A percentile compares a stretch with the other conserved stretches of the same genome.
phyloP scores from a whole-genome alignment of 768 basidiomycete genomes.

The Sporobolomyces pararoseus region DNA sequence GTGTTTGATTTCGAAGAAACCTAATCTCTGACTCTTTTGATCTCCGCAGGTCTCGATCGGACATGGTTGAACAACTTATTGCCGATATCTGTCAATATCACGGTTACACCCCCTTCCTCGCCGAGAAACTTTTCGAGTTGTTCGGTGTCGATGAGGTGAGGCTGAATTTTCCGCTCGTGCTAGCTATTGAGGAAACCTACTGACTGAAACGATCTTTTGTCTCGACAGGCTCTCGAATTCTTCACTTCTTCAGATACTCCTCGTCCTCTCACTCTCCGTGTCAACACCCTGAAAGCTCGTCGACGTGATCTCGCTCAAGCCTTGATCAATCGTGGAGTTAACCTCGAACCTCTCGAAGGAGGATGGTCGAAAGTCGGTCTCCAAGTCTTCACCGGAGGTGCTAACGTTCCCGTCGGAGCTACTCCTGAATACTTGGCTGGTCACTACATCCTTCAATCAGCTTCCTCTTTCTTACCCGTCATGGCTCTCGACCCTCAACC shows the following conservation, averaged over 20 bases:
- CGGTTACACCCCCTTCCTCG: slow-evolving; percentile 92
- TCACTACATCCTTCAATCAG: slow-evolving; percentile 99
- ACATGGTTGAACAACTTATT: slow-evolving; percentile 82
- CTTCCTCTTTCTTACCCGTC: slow-evolving; percentile 98
- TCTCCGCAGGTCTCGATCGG: slow-evolving; percentile 67
- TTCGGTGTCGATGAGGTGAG: slow-evolving; percentile 87
- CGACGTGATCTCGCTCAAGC: slow-evolving; percentile 90
- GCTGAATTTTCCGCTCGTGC: too few species aligned
- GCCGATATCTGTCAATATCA: slow-evolving; percentile 91
- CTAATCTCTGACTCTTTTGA: background rate
- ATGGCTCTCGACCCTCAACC: slow-evolving; percentile 90
- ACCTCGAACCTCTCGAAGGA: slow-evolving; percentile 85
- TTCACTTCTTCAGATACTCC: slow-evolving; percentile 96
- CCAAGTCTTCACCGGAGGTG: slow-evolving; percentile 79
- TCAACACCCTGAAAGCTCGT: slow-evolving; percentile 90
- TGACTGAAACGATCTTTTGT: too few species aligned
- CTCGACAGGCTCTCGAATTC: slow-evolving; percentile 93
- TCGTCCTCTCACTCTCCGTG: slow-evolving; percentile 94
- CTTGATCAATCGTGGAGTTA: slow-evolving; percentile 91
- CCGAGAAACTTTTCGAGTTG: slow-evolving; percentile 87
- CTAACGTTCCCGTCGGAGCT: slow-evolving; percentile 83
- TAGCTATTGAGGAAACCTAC: too few species aligned
- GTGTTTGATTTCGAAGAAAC: background rate
- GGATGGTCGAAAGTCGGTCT: slow-evolving; percentile 99
- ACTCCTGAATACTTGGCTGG: slow-evolving; percentile 98